Conservation (phyloP, 139 green algal genomes). For the Chlamydomonas applanata region DNA sequence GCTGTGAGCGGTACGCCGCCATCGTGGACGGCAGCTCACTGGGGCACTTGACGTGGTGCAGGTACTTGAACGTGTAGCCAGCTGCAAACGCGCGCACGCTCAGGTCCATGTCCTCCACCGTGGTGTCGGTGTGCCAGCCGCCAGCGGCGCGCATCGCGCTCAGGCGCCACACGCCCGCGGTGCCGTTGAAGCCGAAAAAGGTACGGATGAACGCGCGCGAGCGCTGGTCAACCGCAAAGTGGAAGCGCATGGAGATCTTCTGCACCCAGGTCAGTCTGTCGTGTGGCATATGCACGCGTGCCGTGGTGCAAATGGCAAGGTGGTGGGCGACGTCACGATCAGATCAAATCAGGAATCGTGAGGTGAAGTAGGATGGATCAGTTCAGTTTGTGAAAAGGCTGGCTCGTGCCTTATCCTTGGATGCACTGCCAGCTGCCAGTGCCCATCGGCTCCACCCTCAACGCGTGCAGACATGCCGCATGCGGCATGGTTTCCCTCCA, state of each 20-base stretch:
- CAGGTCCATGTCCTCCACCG: conserved; percentile 81
- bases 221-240: conserved; percentile 61
- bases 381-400: too few relatives aligned
- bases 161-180: conserved; percentile 46
- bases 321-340: too few relatives aligned
- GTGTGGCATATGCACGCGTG: too few relatives aligned
- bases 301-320: too few relatives aligned
- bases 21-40: conserved; percentile 88
- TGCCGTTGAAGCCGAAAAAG: conserved; percentile 62
- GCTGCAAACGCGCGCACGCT: conserved; percentile 45
- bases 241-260: conserved; percentile 51
- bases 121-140: conserved; percentile 90
- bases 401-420: too few relatives aligned
- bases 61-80: conserved; percentile 50
- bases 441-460: too few relatives aligned
- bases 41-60: conserved; percentile 51
- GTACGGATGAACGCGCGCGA: conserved; percentile 48
- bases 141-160: conserved; percentile 80
- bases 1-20: conserved; percentile 95
- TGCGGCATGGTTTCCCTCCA: too few relatives aligned
- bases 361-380: too few relatives aligned
- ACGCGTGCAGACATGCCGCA: too few relatives aligned
- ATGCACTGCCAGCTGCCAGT: too few relatives aligned
- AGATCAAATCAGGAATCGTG: too few relatives aligned
- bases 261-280: conserved; percentile 4